A percentile compares a stretch with the other conserved stretches of the same genome.
phyloP scores from a whole-genome alignment of 305 asterid species.

The Fraxinus paxiana region DNA sequence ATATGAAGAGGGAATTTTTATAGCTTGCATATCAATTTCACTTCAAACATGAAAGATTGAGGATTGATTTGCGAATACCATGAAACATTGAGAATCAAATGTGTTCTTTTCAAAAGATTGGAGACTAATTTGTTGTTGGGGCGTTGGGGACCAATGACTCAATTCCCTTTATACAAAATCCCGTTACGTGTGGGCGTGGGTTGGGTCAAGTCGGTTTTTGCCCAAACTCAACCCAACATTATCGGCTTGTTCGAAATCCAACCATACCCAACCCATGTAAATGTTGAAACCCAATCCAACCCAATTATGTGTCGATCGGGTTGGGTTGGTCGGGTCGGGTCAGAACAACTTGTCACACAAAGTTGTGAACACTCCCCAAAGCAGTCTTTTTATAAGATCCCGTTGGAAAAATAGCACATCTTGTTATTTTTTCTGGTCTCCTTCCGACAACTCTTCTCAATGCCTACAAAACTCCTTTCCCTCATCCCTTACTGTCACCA shows the following conservation, averaged over 20 bases:
- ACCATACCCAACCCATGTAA: too few relatives aligned
- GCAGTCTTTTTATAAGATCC: neutral
- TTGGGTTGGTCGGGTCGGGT: too few relatives aligned
- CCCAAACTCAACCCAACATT: too few relatives aligned
- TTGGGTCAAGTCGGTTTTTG: too few relatives aligned
- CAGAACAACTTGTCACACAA: too few relatives aligned
- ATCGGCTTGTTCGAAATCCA: too few relatives aligned
- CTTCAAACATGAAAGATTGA: neutral
- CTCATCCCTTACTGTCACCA: neutral
- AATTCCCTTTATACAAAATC: neutral
- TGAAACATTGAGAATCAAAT: neutral
- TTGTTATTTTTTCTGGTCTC: constrained; percentile 3
- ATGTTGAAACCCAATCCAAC: too few relatives aligned
- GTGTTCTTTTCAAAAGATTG: neutral
- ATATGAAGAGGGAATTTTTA: too few relatives aligned
- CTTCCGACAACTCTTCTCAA: neutral
- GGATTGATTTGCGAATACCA: too few relatives aligned
- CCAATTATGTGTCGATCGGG: too few relatives aligned
- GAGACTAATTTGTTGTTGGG: neutral
- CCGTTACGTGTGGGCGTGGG: neutral
- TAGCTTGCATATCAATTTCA: neutral
- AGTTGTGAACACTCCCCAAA: too few relatives aligned
- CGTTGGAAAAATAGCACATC: neutral
- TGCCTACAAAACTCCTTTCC: neutral
- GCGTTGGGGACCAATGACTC: neutral